These are phyloP conservation scores for Mucor mucedo DNA, from an alignment of 371 early-diverging fungal species.

Conservation along the genomic window DNA sequence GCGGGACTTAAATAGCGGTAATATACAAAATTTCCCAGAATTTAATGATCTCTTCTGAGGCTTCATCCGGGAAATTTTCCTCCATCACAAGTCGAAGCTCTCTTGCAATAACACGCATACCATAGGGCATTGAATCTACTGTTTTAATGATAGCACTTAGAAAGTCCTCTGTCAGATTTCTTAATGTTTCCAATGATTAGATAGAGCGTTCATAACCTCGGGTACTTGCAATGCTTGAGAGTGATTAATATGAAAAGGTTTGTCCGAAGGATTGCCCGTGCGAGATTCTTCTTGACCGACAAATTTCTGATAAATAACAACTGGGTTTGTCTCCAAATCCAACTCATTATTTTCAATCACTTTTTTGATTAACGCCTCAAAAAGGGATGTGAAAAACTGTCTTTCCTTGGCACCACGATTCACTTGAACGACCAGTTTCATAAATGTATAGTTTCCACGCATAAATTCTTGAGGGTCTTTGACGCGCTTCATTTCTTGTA, in stretches of 20 bases:
- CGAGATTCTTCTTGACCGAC: conserved; percentile 90
- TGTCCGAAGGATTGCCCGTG: conserved; percentile 82
- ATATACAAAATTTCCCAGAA: conserved; percentile 94
- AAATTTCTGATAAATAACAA: conserved; percentile 86
- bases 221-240: conserved; percentile 86
- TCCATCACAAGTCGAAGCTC: conserved; percentile 82
- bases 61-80: conserved; percentile 82
- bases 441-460: conserved; percentile 93
- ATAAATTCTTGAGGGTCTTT: conserved; percentile 87
- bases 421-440: conserved; percentile 93
- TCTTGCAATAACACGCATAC: conserved; percentile 94
- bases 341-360: conserved; percentile 77
- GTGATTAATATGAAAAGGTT: conserved; percentile 80
- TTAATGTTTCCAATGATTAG: conserved; percentile 77
- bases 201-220: conserved; percentile 80
- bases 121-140: conserved; percentile 89
- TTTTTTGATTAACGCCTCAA: conserved; percentile 78
- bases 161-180: conserved; percentile 81
- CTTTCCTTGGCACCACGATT: conserved; percentile 96
- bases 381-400: conserved; percentile 84
- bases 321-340: conserved; percentile 92
- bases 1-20: conserved; percentile 97
- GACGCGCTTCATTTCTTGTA: conserved; percentile 87
- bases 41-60: conserved; percentile 80
- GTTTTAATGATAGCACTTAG: conserved; percentile 80